Evolutionary conservation across 208 protist species (phyloP).

Genomic region (Acanthamoeba lenticulata): DNA sequence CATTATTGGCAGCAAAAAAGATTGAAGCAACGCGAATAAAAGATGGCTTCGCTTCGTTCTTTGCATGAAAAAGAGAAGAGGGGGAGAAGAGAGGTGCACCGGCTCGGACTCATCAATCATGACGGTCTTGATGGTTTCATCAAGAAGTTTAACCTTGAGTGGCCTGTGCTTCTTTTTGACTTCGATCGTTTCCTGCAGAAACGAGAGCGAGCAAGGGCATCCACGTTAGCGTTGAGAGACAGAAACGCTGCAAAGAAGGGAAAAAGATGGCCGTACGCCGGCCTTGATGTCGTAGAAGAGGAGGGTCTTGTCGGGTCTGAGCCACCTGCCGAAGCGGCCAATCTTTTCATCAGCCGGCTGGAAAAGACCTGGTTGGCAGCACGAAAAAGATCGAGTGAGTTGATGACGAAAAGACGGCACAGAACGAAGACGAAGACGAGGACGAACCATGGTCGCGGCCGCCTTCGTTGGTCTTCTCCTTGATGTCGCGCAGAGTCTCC

Average conservation of each 20-base stretch:
- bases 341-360: conserved; percentile 50
- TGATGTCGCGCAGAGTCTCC: conserved; percentile 66
- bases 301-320: conserved; percentile 80
- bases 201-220: no score
- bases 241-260: no score
- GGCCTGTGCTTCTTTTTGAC: conserved; percentile 85
- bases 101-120: conserved; percentile 62
- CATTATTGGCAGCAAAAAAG: not conserved
- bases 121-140: conserved; percentile 65
- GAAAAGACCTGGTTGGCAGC: not conserved
- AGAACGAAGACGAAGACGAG: not conserved
- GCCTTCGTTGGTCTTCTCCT: conserved; percentile 68
- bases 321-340: conserved; percentile 74
- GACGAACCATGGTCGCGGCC: conserved; percentile 61
- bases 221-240: not conserved
- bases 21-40: no score
- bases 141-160: conserved; percentile 80
- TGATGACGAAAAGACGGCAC: no score
- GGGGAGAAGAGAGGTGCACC: not conserved
- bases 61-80: not conserved
- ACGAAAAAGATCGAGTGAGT: not conserved
- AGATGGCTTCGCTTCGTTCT: no score
- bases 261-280: conserved; percentile 44
- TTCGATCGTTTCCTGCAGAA: conserved; percentile 79
- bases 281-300: conserved; percentile 84